These are phyloP conservation scores for Rehmannia glutinosa DNA, from an alignment of 257 asterid genomes.

Conservation along the genomic window DNA sequence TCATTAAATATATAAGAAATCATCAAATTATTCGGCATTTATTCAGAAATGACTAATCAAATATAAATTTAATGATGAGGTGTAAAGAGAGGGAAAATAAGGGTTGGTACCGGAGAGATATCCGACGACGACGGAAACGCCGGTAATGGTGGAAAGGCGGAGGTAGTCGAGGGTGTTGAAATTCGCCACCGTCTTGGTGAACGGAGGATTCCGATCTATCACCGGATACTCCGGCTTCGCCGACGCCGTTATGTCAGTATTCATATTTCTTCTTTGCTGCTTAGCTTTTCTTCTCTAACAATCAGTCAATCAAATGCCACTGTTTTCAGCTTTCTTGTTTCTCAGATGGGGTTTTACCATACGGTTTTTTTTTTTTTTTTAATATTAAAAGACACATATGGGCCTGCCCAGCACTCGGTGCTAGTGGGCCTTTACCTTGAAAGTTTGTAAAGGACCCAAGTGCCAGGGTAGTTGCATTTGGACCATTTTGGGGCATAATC, in stretches of 20 bases:
- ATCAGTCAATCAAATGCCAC: conserved; percentile 1
- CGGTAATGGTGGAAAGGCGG: conserved; percentile 85
- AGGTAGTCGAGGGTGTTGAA: conserved; percentile 88
- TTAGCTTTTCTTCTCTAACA: not conserved
- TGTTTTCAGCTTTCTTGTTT: not conserved
- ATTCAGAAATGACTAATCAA: not conserved
- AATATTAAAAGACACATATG: not conserved
- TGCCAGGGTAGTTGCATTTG: too few relatives aligned
- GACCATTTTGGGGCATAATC: too few relatives aligned
- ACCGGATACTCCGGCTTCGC: conserved; percentile 88
- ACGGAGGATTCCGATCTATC: conserved; percentile 88
- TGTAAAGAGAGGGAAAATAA: not conserved
- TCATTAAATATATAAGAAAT: not conserved
- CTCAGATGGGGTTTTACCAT: not conserved
- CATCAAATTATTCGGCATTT: not conserved
- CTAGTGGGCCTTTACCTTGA: not conserved
- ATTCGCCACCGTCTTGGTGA: conserved; percentile 77
- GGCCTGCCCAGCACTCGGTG: not conserved
- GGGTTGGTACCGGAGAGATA: conserved; percentile 68
- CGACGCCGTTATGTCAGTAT: conserved; percentile 87
- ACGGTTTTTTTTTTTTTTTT: not conserved
- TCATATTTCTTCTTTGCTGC: conserved; percentile 39
- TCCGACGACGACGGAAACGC: conserved; percentile 89
- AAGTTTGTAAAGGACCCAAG: not conserved
- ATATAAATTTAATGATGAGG: not conserved